Evolutionary conservation across 768 basidiomycete genomes (phyloP), one percentile per base, ranked within the genome.

Genomic region (Russula sp.): DNA sequence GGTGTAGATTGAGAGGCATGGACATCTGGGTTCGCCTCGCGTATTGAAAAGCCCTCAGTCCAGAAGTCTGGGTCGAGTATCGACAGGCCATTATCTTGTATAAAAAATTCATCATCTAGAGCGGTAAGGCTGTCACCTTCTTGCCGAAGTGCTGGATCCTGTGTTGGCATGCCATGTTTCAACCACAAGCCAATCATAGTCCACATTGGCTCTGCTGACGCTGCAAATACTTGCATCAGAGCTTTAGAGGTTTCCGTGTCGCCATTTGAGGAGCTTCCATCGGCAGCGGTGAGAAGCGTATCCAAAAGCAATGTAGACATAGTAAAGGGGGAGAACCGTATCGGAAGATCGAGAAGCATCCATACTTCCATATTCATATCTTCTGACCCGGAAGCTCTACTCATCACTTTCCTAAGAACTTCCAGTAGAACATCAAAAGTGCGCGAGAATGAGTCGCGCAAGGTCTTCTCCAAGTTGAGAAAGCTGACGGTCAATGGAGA

Each of bases 51-150:
- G 0, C 86, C 88, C 45, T 88, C 84, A 35, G 78, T 75, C 90
- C 90, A 93, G 68, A 90, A 90, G 59, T 91, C 88, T 0, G 85
- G 86, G 67, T 88, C 86, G 68, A 83, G 63, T 38, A 70, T 59
- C 9, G 63, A 59, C 47, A 88, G 75, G 20, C 83, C 85, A 67
- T 81, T 89, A 63, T 82, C 81, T 68, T 88, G 86, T 49, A 93
- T 83, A 72, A 93, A 92, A 73, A 91, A 91, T 68, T 93, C 90
- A 11, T 86, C 85, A 20, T 86, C 84, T 1, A 86, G 75, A 46
- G 63, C 56, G 56, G 49, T 67, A 41, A 50, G 60, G 18, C 66
- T 66, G 29, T 64, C 34, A 29, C 22, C 22, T 50, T 32, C 47
- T 38, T 59, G 52, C 38, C 43, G 16, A n/a, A 50, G 41, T 35